Evolutionary conservation across 352 stramenopile species (phyloP).

Genomic region (Pythium aristosporum): DNA sequence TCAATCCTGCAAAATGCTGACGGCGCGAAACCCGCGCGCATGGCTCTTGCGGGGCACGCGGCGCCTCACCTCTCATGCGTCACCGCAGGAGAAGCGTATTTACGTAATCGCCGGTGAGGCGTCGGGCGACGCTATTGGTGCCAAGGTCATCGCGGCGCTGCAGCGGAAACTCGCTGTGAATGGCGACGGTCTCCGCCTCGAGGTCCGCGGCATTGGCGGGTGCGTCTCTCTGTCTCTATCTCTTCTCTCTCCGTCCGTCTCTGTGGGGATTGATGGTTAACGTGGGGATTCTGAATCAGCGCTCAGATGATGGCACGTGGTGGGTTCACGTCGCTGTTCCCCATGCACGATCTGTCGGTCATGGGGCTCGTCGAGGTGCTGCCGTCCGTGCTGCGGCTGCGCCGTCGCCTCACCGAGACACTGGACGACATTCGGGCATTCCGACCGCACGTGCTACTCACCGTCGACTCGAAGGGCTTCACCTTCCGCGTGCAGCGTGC

Average conservation of each 20-base stretch:
- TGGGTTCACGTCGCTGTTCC: conserved; percentile 60
- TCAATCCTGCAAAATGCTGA: not conserved
- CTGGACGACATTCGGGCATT: conserved; percentile 50
- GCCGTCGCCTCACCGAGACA: conserved; percentile 45
- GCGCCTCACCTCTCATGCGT: not conserved
- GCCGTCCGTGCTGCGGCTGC: conserved; percentile 50
- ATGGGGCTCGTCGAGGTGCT: conserved; percentile 76
- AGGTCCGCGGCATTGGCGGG: conserved; percentile 63
- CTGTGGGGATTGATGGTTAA: not conserved
- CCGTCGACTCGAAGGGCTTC: conserved; percentile 82
- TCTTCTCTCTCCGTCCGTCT: not conserved
- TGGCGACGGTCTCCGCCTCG: conserved; percentile 23
- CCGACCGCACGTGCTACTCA: conserved; percentile 62
- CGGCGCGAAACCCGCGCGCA: not conserved
- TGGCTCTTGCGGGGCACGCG: not conserved
- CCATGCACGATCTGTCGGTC: conserved; percentile 69
- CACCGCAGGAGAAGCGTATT: conserved; percentile 27
- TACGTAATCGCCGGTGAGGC: conserved; percentile 75
- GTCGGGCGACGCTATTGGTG: conserved; percentile 74
- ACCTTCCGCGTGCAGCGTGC: conserved; percentile 56
- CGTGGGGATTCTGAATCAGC: conserved; percentile 19
- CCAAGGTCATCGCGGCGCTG: conserved; percentile 63
- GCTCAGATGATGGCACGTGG: conserved; percentile 48
- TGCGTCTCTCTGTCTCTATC: conserved; percentile 19
- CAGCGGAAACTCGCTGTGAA: conserved; percentile 20